Conservation (phyloP, 805 yeast species). For the Lipomyces oligophaga region DNA sequence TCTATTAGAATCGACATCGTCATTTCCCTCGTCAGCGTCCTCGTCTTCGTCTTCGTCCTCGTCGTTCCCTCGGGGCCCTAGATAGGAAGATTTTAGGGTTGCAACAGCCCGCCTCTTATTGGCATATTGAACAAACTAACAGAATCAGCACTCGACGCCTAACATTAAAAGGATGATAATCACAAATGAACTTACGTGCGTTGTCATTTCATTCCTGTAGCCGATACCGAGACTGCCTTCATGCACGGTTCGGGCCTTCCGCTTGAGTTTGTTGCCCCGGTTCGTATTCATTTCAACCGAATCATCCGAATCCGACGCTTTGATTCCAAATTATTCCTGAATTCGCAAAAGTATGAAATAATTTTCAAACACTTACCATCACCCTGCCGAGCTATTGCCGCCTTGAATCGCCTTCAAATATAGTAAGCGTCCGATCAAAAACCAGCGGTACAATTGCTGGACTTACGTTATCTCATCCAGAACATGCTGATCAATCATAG, state of each 20-base stretch:
- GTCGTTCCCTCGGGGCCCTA: conserved; percentile 24
- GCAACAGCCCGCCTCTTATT: conserved; percentile 37
- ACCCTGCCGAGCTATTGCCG: conserved; percentile 34
- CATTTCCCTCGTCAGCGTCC: conserved; percentile 34
- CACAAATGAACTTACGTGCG: background rate
- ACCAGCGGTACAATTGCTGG: background rate
- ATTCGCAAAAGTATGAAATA: background rate
- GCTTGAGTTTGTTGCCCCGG: conserved; percentile 56
- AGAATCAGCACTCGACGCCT: conserved; percentile 13
- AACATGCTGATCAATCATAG: conserved; percentile 27
- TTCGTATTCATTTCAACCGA: conserved; percentile 40
- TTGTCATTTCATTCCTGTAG: conserved; percentile 8
- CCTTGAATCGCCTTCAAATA: conserved; percentile 34
- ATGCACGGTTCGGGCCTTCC: conserved; percentile 47
- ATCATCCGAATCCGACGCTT: conserved; percentile 35
- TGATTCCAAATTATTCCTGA: background rate
- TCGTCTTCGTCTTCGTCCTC: conserved; percentile 35
- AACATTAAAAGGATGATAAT: background rate
- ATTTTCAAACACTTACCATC: conserved; percentile 31
- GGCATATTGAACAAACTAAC: conserved; percentile 34
- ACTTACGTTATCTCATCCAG: conserved; percentile 29
- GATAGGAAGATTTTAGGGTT: conserved; percentile 35
- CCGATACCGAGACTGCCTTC: conserved; percentile 41
- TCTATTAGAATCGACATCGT: too few species aligned
- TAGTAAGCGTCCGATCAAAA: background rate